A percentile compares a stretch with the other conserved stretches of the same genome.
These are phyloP conservation scores for Diaporthe helianthi DNA, from an alignment of 2,329 filamentous ascomycete genomes.

Conservation along the genomic window DNA sequence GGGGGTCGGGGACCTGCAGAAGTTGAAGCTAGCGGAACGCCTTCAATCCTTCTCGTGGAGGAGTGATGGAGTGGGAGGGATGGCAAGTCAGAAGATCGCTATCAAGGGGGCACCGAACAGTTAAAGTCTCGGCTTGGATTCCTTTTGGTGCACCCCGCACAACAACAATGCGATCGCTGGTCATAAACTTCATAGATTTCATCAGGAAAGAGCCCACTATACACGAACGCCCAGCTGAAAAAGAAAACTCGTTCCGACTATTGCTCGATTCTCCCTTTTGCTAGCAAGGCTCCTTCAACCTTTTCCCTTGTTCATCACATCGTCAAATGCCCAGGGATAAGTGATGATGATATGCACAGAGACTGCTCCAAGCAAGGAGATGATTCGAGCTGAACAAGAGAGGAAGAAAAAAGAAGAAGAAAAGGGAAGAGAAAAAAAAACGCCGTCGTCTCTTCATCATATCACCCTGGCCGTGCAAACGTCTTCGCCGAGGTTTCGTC, in stretches of 20 bases:
- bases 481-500: neutral
- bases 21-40: neutral
- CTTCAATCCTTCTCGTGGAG: neutral
- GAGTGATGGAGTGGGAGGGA: neutral
- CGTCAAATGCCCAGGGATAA: constrained; percentile 1
- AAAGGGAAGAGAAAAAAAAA: constrained; percentile 5
- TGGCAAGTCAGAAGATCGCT: neutral
- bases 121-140: neutral
- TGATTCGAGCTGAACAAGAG: neutral
- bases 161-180: neutral
- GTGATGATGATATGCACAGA: neutral
- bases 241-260: neutral
- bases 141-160: neutral
- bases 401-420: neutral
- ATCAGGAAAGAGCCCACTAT: neutral
- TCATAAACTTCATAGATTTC: constrained; percentile 21
- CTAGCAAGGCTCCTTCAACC: constrained; percentile 9
- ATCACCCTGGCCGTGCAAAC: neutral
- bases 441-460: constrained; percentile 9
- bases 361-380: constrained; percentile 15
- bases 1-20: neutral
- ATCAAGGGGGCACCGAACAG: neutral
- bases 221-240: constrained; percentile 4
- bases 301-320: constrained; percentile 28
- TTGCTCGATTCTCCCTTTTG: neutral